Base-by-base conservation (phyloP, 164 flowering plant species). In the Dillenia turbinata region DNA sequence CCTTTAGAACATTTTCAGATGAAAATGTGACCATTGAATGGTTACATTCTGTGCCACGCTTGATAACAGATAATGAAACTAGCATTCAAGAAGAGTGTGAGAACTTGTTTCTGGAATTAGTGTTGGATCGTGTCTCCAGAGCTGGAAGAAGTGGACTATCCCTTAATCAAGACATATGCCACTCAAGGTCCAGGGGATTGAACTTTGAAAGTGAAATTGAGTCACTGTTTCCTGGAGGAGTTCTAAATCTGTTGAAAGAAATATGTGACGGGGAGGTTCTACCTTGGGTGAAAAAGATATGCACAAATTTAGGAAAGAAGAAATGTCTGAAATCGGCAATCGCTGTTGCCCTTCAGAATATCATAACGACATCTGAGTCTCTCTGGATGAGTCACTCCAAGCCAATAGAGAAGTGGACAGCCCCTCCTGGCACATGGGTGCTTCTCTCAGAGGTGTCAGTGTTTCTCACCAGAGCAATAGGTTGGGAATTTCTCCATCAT, bases 401-500 rank as follows among this genome's bases (percentile, higher is more conserved):
- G 87, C 80, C 90, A 8, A 83, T 88, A 53, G 85, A 89, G 57
- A 85, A 86, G 71, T 95, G 99, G 99, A 85, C 87, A 53, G 99
- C 99, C 48, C 99, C 97, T 59, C 76, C 84, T 52, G 99, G 99
- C 70, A 83, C 97, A 57, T 95, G 97, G 97, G 71, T 91, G 73
- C 90, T 95, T 69, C 84, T 95, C 50, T 85, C 97, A 40, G 96
- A 89, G 79, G 90, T 95, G 22, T 92, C 99, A 22, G 71, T 75
- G 12, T 95, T 80, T 70, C 82, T 95, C 68, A 72, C 90, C 54
- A 84, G 85, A 71, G 70, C 86, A 10, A 85, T 92, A 13, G 85
- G 81, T 14, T 95, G 97, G 99, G 89, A 87, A 64, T 91, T 95
- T 61, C 87, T 95, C 50, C 82, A 80, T 62, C 97, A 92, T 74